Evolutionary conservation across 495 filamentous ascomycete species (phyloP).

Genomic region (Penicilliopsis zonata): DNA sequence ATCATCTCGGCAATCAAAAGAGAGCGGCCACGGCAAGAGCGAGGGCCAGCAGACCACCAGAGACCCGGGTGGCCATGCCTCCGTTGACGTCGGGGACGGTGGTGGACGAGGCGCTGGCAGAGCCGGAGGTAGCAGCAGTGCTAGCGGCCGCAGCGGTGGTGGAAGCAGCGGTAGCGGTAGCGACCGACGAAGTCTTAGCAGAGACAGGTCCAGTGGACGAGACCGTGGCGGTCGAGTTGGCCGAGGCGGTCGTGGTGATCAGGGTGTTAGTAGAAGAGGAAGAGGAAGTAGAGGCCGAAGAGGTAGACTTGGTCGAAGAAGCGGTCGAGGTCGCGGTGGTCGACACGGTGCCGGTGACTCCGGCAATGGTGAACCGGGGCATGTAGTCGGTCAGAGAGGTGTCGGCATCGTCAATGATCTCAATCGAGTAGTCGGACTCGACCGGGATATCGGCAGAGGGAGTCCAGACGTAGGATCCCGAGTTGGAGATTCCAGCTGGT

Average conservation of each 20-base stretch:
- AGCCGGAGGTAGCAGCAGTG: slow-evolving; percentile 3
- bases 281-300: slow-evolving; percentile 2
- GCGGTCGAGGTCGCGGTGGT: slow-evolving; percentile 19
- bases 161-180: not conserved
- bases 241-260: slow-evolving; percentile 49
- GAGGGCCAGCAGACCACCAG: slow-evolving; percentile 25
- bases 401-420: slow-evolving; percentile 41
- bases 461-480: slow-evolving; percentile 46
- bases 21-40: slow-evolving; percentile 21
- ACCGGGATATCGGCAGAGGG: slow-evolving; percentile 27
- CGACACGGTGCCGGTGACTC: slow-evolving; percentile 26
- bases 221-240: slow-evolving; percentile 8
- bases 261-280: slow-evolving; percentile 7
- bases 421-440: slow-evolving; percentile 43
- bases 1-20: slow-evolving; percentile 16
- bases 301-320: slow-evolving; percentile 11
- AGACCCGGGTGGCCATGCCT: slow-evolving; percentile 23
- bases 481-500: slow-evolving; percentile 41
- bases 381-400: slow-evolving; percentile 41
- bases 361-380: slow-evolving; percentile 43
- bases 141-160: not conserved
- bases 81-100: slow-evolving; percentile 17
- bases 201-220: not conserved
- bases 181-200: not conserved
- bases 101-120: slow-evolving; percentile 2